Conservation (phyloP, 139 green algal species). For the Chlorella sp. region DNA sequence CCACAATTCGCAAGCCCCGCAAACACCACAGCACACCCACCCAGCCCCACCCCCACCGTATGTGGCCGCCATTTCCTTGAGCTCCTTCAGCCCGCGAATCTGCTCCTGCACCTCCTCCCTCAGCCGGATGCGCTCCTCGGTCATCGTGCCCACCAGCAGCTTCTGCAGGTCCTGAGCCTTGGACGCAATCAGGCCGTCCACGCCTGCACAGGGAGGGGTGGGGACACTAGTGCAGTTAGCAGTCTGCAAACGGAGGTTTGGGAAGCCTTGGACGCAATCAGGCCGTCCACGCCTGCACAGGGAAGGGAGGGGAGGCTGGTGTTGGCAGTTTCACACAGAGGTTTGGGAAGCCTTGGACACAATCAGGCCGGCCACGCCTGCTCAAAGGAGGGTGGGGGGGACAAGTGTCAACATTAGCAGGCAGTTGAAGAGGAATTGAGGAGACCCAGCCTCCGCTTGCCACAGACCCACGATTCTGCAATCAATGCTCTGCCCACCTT, state of each 20-base stretch:
- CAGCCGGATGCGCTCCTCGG: slow-evolving; percentile 70
- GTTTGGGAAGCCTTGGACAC: slow-evolving; percentile 60
- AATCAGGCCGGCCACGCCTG: slow-evolving; percentile 52
- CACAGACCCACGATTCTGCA: too few species aligned
- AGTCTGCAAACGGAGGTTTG: too few species aligned
- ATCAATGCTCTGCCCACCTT: too few species aligned
- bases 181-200: slow-evolving; percentile 57
- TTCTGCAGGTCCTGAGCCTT: slow-evolving; percentile 68
- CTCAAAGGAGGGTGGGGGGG: background rate
- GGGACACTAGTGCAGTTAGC: background rate
- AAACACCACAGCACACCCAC: too few species aligned
- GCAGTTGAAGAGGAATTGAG: background rate
- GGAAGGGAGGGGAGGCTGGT: background rate
- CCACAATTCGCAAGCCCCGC: too few species aligned
- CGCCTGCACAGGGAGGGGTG: background rate
- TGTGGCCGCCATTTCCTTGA: slow-evolving; percentile 69
- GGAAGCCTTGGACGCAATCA: slow-evolving; percentile 69
- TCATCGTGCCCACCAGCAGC: slow-evolving; percentile 67
- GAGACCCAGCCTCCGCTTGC: background rate
- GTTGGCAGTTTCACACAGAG: too few species aligned
- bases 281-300: slow-evolving; percentile 17
- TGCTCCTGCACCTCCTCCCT: slow-evolving; percentile 76
- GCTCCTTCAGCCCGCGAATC: slow-evolving; percentile 72
- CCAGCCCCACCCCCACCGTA: slow-evolving; percentile 47
- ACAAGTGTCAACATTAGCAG: background rate